Percentiles rank a stretch among this genome's conserved stretches.
phyloP scores from a whole-genome alignment of 1,284 basidiomycete species.

The Lignosus rhinocerotis region DNA sequence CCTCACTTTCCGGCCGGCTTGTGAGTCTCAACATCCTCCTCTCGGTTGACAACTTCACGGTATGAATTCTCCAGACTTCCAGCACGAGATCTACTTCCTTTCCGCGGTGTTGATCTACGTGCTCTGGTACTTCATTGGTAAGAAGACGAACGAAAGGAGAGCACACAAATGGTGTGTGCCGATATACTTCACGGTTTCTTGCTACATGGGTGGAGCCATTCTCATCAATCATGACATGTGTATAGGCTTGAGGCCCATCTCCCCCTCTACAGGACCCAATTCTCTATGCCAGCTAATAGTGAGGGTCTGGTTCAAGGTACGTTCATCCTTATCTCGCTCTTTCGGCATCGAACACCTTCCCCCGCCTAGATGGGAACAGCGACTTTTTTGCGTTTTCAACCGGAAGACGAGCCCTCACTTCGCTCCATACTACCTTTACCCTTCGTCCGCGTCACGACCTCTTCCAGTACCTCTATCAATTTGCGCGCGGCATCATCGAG shows the following conservation, averaged over 20 bases:
- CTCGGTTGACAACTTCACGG: neutral
- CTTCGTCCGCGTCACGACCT: conserved; percentile 84
- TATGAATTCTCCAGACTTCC: conserved; percentile 50
- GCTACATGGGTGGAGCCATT: conserved; percentile 1
- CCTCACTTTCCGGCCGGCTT: conserved; percentile 79
- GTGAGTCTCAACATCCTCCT: conserved; percentile 41
- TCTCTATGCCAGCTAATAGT: conserved; percentile 57
- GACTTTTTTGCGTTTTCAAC: conserved; percentile 87
- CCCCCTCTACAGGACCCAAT: conserved; percentile 61
- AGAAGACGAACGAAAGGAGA: conserved; percentile 50
- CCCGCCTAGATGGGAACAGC: conserved; percentile 65
- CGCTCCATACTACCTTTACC: conserved; percentile 77
- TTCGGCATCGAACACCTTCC: neutral
- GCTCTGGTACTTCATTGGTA: conserved; percentile 54
- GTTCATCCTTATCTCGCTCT: neutral
- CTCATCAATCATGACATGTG: conserved; percentile 1
- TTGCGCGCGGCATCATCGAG: conserved; percentile 66
- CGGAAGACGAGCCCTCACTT: conserved; percentile 74
- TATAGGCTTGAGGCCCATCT: conserved; percentile 59
- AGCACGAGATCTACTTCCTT: conserved; percentile 63
- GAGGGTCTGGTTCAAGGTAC: conserved; percentile 37
- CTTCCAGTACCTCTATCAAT: conserved; percentile 63
- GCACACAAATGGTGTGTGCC: conserved; percentile 55
- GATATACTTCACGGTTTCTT: too few relatives aligned
- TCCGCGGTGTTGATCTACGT: conserved; percentile 55